A percentile compares a stretch with the other conserved stretches of the same genome.
These are phyloP conservation scores for Phytophthora pini DNA, from an alignment of 352 stramenopile species.

Conservation along the genomic window DNA sequence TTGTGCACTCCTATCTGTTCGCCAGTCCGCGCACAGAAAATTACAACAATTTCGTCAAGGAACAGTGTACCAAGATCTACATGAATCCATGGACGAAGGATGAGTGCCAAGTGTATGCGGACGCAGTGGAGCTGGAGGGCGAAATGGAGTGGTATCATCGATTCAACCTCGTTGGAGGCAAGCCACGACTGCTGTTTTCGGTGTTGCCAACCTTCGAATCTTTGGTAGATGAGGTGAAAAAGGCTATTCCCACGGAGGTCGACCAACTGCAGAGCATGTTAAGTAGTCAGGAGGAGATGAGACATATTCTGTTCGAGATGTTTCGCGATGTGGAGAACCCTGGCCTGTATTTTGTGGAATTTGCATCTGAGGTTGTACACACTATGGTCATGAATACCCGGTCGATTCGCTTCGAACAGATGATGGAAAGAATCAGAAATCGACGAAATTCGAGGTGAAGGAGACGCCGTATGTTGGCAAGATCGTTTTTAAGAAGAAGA, in stretches of 20 bases:
- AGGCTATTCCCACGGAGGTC: slow-evolving; percentile 1
- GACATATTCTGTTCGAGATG: slow-evolving; percentile 15
- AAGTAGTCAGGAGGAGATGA: not conserved
- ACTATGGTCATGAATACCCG: too few relatives aligned
- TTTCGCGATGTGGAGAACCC: slow-evolving; percentile 3
- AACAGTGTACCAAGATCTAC: slow-evolving; percentile 29
- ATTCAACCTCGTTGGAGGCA: slow-evolving; percentile 35
- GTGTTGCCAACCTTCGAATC: not conserved
- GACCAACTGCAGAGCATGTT: slow-evolving; percentile 8
- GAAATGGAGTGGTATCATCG: slow-evolving; percentile 26
- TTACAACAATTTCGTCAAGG: slow-evolving; percentile 36
- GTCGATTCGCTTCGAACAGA: too few relatives aligned
- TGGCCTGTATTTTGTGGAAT: too few relatives aligned
- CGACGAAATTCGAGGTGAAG: too few relatives aligned
- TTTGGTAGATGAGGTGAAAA: slow-evolving; percentile 16
- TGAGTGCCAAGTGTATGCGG: slow-evolving; percentile 28
- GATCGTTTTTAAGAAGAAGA: not conserved
- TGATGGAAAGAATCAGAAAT: too few relatives aligned
- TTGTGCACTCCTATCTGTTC: too few relatives aligned
- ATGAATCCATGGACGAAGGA: slow-evolving; percentile 41
- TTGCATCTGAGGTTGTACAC: too few relatives aligned
- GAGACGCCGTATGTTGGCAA: not conserved
- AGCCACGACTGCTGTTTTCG: slow-evolving; percentile 35
- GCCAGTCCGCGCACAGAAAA: slow-evolving; percentile 13
- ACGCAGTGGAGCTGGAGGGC: slow-evolving; percentile 16